phyloP scores from a whole-genome alignment of 2,329 filamentous ascomycete genomes.

The Fusarium kyushuense region DNA sequence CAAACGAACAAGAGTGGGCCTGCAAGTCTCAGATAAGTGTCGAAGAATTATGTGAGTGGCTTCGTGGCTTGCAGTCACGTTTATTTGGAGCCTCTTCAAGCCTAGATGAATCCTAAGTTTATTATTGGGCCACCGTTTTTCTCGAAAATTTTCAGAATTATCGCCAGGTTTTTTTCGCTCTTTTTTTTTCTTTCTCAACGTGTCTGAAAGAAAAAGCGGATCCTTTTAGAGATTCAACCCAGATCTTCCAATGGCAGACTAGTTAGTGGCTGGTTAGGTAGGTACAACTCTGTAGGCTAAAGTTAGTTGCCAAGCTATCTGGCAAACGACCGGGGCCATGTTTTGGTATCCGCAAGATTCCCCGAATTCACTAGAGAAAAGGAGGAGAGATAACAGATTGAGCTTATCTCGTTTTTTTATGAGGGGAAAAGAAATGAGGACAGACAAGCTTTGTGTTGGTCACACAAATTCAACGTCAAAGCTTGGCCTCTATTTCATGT shows the following conservation, averaged over 20 bases:
- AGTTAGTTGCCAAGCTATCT: background rate
- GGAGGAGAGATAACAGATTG: background rate
- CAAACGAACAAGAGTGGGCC: slow-evolving; percentile 25
- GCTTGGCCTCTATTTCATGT: background rate
- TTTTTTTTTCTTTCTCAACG: slow-evolving; percentile 1
- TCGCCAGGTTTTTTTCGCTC: background rate
- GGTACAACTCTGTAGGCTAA: background rate
- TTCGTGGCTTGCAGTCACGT: slow-evolving; percentile 28
- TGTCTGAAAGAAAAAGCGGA: slow-evolving; percentile 14
- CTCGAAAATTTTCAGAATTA: background rate
- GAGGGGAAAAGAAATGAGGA: background rate
- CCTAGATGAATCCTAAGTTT: background rate
- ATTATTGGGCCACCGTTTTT: background rate
- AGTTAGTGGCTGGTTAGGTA: background rate
- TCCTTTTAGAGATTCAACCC: background rate
- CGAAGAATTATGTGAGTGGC: slow-evolving; percentile 18
- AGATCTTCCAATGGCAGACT: background rate
- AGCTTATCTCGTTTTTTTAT: background rate
- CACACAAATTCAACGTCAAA: background rate
- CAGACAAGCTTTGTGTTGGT: background rate
- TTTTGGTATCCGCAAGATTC: background rate
- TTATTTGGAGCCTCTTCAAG: slow-evolving; percentile 19
- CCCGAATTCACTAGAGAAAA: background rate
- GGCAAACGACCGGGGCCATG: background rate
- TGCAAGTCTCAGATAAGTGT: slow-evolving; percentile 17